phyloP scores from a whole-genome alignment of 495 filamentous ascomycete genomes.

The Polyplosphaeria fusca region DNA sequence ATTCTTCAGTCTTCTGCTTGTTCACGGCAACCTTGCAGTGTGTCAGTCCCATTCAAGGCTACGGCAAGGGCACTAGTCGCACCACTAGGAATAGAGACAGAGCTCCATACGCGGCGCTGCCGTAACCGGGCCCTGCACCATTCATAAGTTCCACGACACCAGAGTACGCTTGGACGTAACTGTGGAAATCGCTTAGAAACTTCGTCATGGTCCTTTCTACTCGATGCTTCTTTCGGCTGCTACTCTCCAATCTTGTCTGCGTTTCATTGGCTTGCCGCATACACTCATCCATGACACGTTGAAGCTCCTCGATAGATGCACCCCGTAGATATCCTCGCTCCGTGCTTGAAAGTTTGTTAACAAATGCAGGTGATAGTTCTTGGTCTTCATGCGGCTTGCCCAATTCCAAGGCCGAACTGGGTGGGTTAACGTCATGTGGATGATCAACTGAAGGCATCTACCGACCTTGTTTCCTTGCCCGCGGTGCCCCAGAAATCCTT shows the following conservation, averaged over 20 bases:
- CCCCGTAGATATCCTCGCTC: background rate
- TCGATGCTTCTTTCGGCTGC: background rate
- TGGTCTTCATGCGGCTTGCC: too few species aligned
- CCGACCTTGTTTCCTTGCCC: too few species aligned
- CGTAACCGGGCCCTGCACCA: background rate
- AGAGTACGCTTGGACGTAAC: conserved; percentile 8
- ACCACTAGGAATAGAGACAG: conserved; percentile 4
- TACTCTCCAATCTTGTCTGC: too few species aligned
- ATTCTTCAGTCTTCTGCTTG: conserved; percentile 3
- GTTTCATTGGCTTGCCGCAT: background rate
- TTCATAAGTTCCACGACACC: conserved; percentile 1
- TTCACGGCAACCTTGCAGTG: conserved; percentile 2
- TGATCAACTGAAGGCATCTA: too few species aligned
- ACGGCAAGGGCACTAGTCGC: background rate
- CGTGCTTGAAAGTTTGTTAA: background rate
- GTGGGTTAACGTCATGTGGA: too few species aligned
- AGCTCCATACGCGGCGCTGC: conserved; percentile 3
- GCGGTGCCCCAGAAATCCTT: too few species aligned
- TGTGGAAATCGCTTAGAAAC: conserved; percentile 1
- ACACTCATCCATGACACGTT: background rate
- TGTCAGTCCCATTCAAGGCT: background rate
- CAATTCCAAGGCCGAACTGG: too few species aligned
- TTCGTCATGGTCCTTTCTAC: background rate
- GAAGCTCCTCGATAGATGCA: background rate
- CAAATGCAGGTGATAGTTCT: too few species aligned